Conservation (phyloP, 2,329 filamentous ascomycete genomes). For the Ophidiomyces ophidiicola region DNA sequence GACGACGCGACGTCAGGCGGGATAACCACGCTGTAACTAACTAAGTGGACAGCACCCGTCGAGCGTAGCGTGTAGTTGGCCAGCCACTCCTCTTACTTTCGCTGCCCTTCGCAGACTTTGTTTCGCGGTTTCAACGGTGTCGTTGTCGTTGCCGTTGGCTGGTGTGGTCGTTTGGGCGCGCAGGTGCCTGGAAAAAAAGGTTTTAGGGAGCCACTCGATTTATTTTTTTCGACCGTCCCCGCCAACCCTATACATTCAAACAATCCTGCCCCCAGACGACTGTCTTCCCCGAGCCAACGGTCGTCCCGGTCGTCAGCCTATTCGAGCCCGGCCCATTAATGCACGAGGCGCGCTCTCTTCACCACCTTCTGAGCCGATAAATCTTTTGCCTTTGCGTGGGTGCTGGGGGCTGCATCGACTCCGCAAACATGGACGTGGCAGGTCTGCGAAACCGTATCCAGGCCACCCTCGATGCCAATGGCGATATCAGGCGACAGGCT, state of each 20-base stretch:
- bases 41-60: too few relatives aligned
- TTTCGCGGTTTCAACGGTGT: too few relatives aligned
- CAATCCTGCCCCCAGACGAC: slow-evolving; percentile 7
- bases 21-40: too few relatives aligned
- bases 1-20: too few relatives aligned
- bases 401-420: slow-evolving; percentile 11
- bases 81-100: too few relatives aligned
- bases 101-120: too few relatives aligned
- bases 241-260: slow-evolving; percentile 12
- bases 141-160: too few relatives aligned
- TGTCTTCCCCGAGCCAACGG: slow-evolving; percentile 3
- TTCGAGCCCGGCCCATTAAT: slow-evolving; percentile 1
- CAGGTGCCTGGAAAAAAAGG: slow-evolving; percentile 8
- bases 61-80: too few relatives aligned
- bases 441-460: slow-evolving; percentile 52
- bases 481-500: slow-evolving; percentile 49
- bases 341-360: slow-evolving; percentile 7
- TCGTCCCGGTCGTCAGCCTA: slow-evolving; percentile 4
- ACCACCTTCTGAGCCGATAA: background rate
- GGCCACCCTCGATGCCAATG: slow-evolving; percentile 51
- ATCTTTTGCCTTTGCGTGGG: slow-evolving; percentile 1
- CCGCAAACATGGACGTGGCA: slow-evolving; percentile 46
- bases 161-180: background rate
- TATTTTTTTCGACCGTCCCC: slow-evolving; percentile 14
- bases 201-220: slow-evolving; percentile 9